A percentile compares a stretch with the other conserved stretches of the same genome.
Evolutionary conservation across 192 early-diverging fungal genomes (phyloP).

Genomic region (Linderina pennispora): DNA sequence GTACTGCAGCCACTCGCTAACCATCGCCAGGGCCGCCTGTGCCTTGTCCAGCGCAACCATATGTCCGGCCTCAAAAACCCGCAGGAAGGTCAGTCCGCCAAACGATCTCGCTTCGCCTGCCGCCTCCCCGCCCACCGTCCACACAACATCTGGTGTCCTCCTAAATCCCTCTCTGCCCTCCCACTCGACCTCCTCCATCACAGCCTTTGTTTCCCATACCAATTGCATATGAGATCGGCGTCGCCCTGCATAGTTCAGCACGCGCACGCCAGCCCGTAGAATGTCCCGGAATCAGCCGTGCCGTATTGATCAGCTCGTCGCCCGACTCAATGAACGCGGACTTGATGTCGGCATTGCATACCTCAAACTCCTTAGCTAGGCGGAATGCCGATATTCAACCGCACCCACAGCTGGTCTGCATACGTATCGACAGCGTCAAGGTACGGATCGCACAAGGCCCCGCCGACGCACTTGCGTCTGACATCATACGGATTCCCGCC

Average conservation of each 20-base stretch:
- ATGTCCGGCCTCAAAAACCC: conserved; percentile 71
- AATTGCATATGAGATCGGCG: conserved; percentile 80
- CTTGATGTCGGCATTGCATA: conserved; percentile 72
- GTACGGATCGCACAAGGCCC: conserved; percentile 67
- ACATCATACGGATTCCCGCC: conserved; percentile 85
- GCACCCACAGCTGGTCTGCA: conserved; percentile 62
- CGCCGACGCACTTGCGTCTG: conserved; percentile 69
- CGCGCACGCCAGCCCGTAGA: conserved; percentile 62
- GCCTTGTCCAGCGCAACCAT: conserved; percentile 86
- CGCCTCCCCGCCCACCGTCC: conserved; percentile 52
- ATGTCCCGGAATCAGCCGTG: conserved; percentile 47
- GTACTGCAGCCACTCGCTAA: conserved; percentile 74
- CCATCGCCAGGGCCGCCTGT: conserved; percentile 61
- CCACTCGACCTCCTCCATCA: conserved; percentile 74
- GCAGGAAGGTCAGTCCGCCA: conserved; percentile 66
- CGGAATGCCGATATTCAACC: conserved; percentile 58
- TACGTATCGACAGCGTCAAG: conserved; percentile 62
- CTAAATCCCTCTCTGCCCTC: conserved; percentile 58
- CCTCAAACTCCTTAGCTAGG: conserved; percentile 45
- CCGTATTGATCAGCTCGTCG: conserved; percentile 74
- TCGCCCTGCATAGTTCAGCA: conserved; percentile 82
- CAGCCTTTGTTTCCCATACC: conserved; percentile 70
- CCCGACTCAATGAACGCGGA: conserved; percentile 64
- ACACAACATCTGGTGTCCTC: conserved; percentile 57
- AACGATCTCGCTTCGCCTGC: conserved; percentile 56